Evolutionary conservation across 2,329 filamentous ascomycete species (phyloP), one percentile per base, ranked within the genome.

Genomic region (Botrytis pseudocinerea): DNA sequence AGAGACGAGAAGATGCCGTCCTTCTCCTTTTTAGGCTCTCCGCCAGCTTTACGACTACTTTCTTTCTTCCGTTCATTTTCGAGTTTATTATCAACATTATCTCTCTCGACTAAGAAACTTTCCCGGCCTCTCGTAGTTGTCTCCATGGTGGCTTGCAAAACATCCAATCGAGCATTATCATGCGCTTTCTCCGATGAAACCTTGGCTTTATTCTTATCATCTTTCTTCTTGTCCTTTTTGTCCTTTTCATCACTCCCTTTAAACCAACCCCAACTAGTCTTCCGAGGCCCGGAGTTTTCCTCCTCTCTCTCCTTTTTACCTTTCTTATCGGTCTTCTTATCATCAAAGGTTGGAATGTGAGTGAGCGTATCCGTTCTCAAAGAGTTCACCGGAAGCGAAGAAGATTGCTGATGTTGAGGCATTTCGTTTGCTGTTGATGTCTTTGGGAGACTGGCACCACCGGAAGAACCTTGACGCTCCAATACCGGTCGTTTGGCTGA

Each of bases 1-100:
- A 99, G 90, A 1, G 94, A 96, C 0, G 94, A 95, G 77, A 99
- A 95, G n/a, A 98, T 87, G 12, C 94, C 91, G 75, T 97, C 94
- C 80, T 97, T 97, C 77, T 98, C 95, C 81, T 95, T 97, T 83
- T 95, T 97, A 32, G 90, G 87, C 46, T 92, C 92, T 1, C 87
- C 87, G 0, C 87, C 87, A 7, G 90, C 88, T 80, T 94, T 96
- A 62, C 93, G 90, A 75, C 85, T 87, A 78, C 89, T 91, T 76
- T 94, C 92, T 81, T 96, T 97, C 82, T 92, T 95, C 62, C 93
- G 88, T 79, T 97, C 94, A 76, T 94, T 92, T 73, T 94, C 90
- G 12, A 96, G 83, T 80, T 92, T 94, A 75, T 84, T 85, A 76
- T 93, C 91, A 70, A 92, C 82, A 74, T 84, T 90, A 38, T 96